Base-by-base conservation (phyloP, 345 rosid genomes). In the Cochlearia excelsa region DNA sequence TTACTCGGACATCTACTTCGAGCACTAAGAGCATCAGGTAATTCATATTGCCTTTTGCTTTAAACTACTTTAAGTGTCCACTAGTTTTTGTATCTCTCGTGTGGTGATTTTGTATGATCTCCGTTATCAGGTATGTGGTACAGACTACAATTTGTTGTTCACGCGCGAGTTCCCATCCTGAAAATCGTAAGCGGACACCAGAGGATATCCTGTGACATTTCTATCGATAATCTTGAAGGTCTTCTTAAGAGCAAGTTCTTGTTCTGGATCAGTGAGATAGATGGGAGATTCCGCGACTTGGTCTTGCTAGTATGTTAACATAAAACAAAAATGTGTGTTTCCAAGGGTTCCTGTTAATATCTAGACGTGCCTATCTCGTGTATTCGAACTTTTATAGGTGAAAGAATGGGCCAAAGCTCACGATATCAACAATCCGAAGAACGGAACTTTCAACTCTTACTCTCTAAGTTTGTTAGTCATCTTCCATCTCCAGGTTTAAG, bases 341-440 rank as follows among this genome's bases (percentile, higher is more conserved):
- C 44, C 8, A 38, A 39, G n/a, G 33, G 43, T 38, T 51, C 26
- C 5, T 11, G 45, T 49, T 33, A 27, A 38, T 46, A 28, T 4
- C 5, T 4, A 29, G 10, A 31, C 61, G 29, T 44, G 3, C 26
- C 7, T 42, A 56, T 35, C 30, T 62, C 5, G 10, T 49, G n/a
- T 42, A 29, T 48, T 63, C 50, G 23, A 34, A 63, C 50, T 44
- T 67, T 40, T 68, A 46, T 74, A 91, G 98, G 98, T 92, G 66
- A 92, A 88, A 76, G 96, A 88, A 80, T 92, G 98, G 98, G 96
- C 98, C 59, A 88, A 88, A 80, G 76, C 90, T 61, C 81, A 88
- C 51, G 61, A 77, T 42, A 82, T 92, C 65, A 92, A 88, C 69
- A 71, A 88, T 54, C 75, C 98, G 1, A 92, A 77, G 75, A 5